phyloP scores from a whole-genome alignment of 495 filamentous ascomycete species.

The Aspergillus sclerotiicarbonarius region DNA sequence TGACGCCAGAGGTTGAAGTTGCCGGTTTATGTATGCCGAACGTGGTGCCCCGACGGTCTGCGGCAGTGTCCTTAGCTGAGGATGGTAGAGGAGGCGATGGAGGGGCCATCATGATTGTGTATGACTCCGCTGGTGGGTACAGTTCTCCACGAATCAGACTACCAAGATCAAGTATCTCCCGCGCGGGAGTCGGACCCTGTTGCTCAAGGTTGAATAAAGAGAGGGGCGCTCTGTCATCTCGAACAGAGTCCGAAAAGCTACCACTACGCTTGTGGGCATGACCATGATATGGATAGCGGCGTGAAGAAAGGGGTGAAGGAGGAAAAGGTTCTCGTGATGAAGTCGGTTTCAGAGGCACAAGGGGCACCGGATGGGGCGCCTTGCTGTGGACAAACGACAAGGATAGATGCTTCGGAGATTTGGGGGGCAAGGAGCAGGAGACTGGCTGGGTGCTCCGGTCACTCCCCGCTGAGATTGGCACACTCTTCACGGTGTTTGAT shows the following conservation, averaged over 20 bases:
- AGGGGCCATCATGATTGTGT: constrained; percentile 68
- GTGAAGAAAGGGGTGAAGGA: constrained; percentile 27
- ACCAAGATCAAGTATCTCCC: constrained; percentile 70
- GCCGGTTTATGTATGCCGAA: constrained; percentile 32
- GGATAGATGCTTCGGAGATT: constrained; percentile 48
- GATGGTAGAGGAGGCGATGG: constrained; percentile 52
- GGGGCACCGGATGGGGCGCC: constrained; percentile 63
- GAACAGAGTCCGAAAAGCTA: constrained; percentile 82
- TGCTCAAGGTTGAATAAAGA: constrained; percentile 41
- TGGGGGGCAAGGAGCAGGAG: constrained; percentile 81
- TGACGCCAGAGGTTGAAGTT: constrained; percentile 64
- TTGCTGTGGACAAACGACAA: constrained; percentile 40
- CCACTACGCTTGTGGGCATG: constrained; percentile 68
- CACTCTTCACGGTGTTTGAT: constrained; percentile 42
- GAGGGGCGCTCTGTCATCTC: constrained; percentile 66
- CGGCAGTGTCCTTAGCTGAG: constrained; percentile 17
- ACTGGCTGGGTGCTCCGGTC: constrained; percentile 64
- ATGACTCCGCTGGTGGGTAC: constrained; percentile 71
- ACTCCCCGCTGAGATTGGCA: constrained; percentile 47
- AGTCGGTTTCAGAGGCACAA: constrained; percentile 25
- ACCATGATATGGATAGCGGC: constrained; percentile 38
- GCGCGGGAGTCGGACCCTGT: constrained; percentile 39
- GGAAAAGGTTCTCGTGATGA: constrained; percentile 28
- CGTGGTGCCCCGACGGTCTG: constrained; percentile 34
- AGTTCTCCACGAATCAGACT: constrained; percentile 81